Percentiles rank a stretch among this genome's conserved stretches.
Conservation (phyloP, 2,329 filamentous ascomycete species). For the Neofusicoccum sp. region DNA sequence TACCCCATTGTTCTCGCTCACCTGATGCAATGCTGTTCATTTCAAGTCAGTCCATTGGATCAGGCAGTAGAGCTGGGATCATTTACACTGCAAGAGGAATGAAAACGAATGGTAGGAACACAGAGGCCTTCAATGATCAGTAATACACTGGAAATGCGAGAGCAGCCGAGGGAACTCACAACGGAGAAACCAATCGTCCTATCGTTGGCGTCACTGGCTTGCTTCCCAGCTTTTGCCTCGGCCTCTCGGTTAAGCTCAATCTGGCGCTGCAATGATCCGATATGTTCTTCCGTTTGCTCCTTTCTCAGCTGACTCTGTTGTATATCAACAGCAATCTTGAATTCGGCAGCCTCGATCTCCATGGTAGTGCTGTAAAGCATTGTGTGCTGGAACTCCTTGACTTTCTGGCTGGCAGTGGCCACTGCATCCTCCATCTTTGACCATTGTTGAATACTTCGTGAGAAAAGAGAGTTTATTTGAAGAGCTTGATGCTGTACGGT, state of each 20-base stretch:
- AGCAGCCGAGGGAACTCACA: background rate
- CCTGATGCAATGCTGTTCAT: background rate
- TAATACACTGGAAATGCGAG: too few relatives aligned
- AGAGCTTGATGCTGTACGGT: constrained; percentile 5
- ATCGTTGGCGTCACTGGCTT: background rate
- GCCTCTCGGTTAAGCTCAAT: constrained; percentile 2
- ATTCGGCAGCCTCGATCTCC: background rate
- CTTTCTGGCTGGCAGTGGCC: background rate
- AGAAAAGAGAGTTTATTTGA: background rate
- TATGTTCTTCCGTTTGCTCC: background rate
- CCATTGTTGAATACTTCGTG: background rate
- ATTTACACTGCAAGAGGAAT: constrained; percentile 5
- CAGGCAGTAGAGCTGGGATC: accelerated
- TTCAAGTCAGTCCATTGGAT: background rate
- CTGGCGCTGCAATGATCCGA: constrained; percentile 6
- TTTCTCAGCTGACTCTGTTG: background rate
- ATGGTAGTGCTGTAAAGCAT: background rate
- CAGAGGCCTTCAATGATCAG: background rate
- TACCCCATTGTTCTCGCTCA: background rate
- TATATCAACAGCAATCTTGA: background rate
- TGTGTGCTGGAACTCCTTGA: constrained; percentile 6
- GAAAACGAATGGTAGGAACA: constrained; percentile 5
- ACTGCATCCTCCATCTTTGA: background rate
- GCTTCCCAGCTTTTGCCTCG: background rate
- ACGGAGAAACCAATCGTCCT: constrained; percentile 5